Conservation (phyloP, 257 asterid genomes). For the Leptodermis oblonga region DNA sequence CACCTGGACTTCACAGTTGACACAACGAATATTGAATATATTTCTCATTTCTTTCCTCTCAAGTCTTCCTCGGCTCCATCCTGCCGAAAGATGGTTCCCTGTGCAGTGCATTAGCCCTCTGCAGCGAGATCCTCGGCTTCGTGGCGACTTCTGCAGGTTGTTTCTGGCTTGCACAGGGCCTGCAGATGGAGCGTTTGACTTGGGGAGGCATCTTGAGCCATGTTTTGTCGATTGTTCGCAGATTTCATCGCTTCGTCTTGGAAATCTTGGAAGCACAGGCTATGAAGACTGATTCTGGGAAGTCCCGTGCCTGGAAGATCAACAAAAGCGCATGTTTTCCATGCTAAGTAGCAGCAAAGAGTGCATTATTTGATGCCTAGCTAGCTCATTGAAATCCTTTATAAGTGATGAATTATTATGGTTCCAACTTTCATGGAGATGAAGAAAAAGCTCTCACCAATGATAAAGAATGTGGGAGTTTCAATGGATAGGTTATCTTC, state of each 20-base stretch:
- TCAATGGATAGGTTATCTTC: no score
- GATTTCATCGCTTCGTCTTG: neutral
- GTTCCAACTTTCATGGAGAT: no score
- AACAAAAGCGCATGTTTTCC: neutral
- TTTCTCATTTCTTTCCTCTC: neutral
- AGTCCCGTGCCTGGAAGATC: neutral
- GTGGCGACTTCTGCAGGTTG: no score
- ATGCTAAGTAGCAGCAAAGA: no score
- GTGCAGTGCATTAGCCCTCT: slow-evolving; percentile 7
- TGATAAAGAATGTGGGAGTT: no score
- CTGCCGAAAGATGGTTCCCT: slow-evolving; percentile 9
- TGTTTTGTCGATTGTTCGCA: slow-evolving; percentile 6
- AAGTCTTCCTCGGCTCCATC: neutral
- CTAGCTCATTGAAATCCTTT: no score
- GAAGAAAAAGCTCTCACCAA: no score
- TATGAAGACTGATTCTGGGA: slow-evolving; percentile 24
- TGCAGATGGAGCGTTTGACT: neutral
- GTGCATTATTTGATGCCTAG: no score
- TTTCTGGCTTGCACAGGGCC: no score
- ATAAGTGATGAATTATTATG: no score
- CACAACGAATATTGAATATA: no score
- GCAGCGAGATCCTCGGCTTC: no score
- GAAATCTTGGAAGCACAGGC: slow-evolving; percentile 22
- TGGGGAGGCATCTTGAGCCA: neutral
- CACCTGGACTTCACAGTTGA: neutral